phyloP scores from a whole-genome alignment of 768 basidiomycete species.

The Auriscalpium microsporum region DNA sequence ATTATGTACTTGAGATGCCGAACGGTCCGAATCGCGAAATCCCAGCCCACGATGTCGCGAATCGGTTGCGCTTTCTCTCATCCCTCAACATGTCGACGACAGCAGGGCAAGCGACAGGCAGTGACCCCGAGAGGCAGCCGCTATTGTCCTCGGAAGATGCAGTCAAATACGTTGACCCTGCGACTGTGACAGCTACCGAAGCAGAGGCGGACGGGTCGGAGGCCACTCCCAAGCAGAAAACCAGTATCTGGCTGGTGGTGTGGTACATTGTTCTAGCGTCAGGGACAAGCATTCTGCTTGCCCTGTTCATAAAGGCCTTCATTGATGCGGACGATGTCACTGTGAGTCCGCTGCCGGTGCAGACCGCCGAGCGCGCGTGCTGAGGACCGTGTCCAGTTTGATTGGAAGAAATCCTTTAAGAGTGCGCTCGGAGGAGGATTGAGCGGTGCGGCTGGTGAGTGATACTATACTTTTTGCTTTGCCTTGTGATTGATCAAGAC shows the following conservation, averaged over 20 bases:
- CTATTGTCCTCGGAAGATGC: too few relatives aligned
- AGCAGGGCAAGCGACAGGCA: too few relatives aligned
- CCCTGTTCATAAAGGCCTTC: conserved; percentile 58
- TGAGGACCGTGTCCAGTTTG: conserved; percentile 49
- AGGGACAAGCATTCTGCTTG: conserved; percentile 31
- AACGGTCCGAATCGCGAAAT: too few relatives aligned
- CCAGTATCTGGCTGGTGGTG: conserved; percentile 20
- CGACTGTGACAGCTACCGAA: too few relatives aligned
- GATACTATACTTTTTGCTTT: background rate
- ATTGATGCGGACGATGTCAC: conserved; percentile 61
- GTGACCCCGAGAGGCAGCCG: too few relatives aligned
- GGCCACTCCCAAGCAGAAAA: conserved; percentile 12
- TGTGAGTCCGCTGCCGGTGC: conserved; percentile 30
- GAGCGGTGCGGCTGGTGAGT: conserved; percentile 74
- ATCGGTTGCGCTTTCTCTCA: too few relatives aligned
- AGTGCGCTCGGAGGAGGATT: conserved; percentile 84
- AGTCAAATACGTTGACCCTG: too few relatives aligned
- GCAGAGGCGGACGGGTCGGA: too few relatives aligned
- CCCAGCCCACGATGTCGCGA: too few relatives aligned
- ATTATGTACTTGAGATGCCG: too few relatives aligned
- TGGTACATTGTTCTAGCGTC: conserved; percentile 29
- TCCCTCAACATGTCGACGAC: too few relatives aligned
- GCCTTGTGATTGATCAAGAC: background rate
- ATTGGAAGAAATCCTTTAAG: conserved; percentile 66
- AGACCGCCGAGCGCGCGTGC: background rate